Base-by-base conservation (phyloP, 2,329 filamentous ascomycete genomes). In the Biscogniauxia mediterranea region DNA sequence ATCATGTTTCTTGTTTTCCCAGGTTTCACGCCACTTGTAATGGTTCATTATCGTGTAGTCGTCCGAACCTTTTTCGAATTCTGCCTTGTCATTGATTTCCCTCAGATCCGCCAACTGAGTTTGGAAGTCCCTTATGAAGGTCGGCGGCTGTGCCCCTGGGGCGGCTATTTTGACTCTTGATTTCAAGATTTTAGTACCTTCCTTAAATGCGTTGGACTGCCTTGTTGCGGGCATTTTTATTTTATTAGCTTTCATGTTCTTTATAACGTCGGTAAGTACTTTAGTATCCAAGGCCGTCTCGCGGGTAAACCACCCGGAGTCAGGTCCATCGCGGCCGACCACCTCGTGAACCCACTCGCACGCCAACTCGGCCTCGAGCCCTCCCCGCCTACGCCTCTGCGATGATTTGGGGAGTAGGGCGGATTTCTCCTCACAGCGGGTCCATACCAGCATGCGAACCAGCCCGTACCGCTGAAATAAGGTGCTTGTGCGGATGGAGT, bases 381-480 rank as follows among this genome's bases (percentile, higher is more conserved):
- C 80, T 21, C 80, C 73, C 53, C 86, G 87, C 51, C 76, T 81
- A n/a, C 89, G 83, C 1, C 78, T 74, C 38, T 79, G 74, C 2
- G 90, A 71, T 1, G 78, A 77, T 57, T 83, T 84, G 0, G 93
- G 89, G 7, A 97, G 61, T 0, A 91, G 66, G 1, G 74, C 64
- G 6, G 75, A 69, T 65, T 86, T 86, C 59, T 92, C 89, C 0
- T 83, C 78, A 52, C 88, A 79, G 1, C 84, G 81, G 3, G 88
- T 70, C 88, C 93, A 93, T 49, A 93, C 72, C 0, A 98, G 81
- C 80, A 94, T 89, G 55, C 93, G 87, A 2, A 96, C 88, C 19
- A 88, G 83, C 2, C 94, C 94, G 71, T 92, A 93, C 26, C 81
- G 80, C 68, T 97, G 89, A 67, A 96, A 85, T 0, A 89, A 79